Base-by-base conservation (phyloP, 768 basidiomycete genomes). In the Pleurotus platypus region DNA sequence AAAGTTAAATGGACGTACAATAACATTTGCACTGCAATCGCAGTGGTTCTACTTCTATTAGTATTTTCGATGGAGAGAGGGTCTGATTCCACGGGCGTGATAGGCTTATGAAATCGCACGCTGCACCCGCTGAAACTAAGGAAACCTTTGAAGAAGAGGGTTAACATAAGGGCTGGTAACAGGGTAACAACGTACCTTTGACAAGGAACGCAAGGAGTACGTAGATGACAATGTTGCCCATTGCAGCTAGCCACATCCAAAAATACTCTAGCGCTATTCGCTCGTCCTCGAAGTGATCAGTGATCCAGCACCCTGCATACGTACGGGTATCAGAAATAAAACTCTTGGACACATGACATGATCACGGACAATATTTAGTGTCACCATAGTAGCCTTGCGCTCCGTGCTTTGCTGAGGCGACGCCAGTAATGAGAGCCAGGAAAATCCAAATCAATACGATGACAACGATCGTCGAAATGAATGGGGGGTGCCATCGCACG, bases 251-350 rank as follows among this genome's bases (percentile, higher is more conserved):
- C 77, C 77, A 79, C 59, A 79, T 60, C 73, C 78, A 78, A 22
- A 72, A 27, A 55, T 75, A 79, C 56, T 78, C 78, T 26, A 76
- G 64, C 16, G 64, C 74, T 7, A 77, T 76, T 22, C 72, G 68
- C 55, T 78, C 64, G 12, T 60, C 61, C 7, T 39, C 53, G 54
- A 67, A 78, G 8, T 61, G 58, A 7, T 51, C 27, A 6, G 63
- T 67, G 37, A 79, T 79, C 78, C 77, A 78, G 58, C 77, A 78
- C 77, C 77, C 76, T 78, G 57, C 5, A 35, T 35, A 35, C 30
- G 30, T 35, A 11, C 30, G 30, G 9, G 30, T 35, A 35, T 35
- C 30, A 45, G 42, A 45, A 45, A 45, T 16, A 8, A 16, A 45
- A 16, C n/a, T 45, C 7, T 15, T 22, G 42, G 42, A 45, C n/a